Percentiles rank a stretch among this genome's conserved stretches.
Conservation (phyloP, 768 basidiomycete genomes). For the Tricholoma matsutake region DNA sequence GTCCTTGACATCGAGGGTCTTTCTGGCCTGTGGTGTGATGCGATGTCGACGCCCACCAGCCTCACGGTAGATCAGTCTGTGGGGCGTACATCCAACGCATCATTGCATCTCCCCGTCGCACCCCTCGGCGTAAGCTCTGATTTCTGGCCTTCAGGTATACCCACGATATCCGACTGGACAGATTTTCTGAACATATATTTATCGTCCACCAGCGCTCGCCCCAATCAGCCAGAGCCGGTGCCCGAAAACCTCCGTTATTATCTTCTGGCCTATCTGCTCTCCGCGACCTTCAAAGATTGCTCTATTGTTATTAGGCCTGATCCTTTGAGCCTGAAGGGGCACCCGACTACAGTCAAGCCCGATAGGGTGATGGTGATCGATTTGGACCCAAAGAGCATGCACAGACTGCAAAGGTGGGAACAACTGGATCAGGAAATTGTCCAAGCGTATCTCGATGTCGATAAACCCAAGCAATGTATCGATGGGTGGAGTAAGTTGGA, state of each 20-base stretch:
- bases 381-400: conserved; percentile 75
- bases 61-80: conserved; percentile 18
- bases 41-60: conserved; percentile 22
- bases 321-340: conserved; percentile 21
- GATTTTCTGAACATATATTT: conserved; percentile 57
- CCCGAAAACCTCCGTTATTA: conserved; percentile 55
- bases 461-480: conserved; percentile 29
- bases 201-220: conserved; percentile 24
- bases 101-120: conserved; percentile 18
- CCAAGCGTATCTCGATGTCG: conserved; percentile 32
- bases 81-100: conserved; percentile 3
- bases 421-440: conserved; percentile 70
- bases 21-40: conserved; percentile 38
- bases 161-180: conserved; percentile 62
- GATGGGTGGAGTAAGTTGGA: conserved; percentile 20
- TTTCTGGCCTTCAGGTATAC: conserved; percentile 40
- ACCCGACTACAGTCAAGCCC: conserved; percentile 12
- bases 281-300: conserved; percentile 97
- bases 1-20: conserved; percentile 85
- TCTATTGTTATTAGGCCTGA: conserved; percentile 49
- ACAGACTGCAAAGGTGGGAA: conserved; percentile 67
- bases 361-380: conserved; percentile 71
- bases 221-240: conserved; percentile 37
- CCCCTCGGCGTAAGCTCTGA: conserved; percentile 32
- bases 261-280: conserved; percentile 75